Conservation (phyloP, 1,284 basidiomycete species). For the Irpex sp. region DNA sequence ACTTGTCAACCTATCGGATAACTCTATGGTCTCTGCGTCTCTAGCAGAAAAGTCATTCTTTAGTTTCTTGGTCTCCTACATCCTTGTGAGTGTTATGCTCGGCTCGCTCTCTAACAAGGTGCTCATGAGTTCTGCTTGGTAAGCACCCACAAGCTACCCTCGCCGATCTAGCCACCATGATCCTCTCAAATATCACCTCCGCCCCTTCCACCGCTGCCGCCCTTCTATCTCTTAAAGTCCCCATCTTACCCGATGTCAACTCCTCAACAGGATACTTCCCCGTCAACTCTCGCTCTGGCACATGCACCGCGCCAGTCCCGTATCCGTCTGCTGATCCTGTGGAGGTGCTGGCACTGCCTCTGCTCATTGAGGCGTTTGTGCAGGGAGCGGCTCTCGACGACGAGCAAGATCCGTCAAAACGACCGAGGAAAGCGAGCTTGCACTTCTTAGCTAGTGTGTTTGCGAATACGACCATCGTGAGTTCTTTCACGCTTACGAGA, state of each 20-base stretch:
- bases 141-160: conserved; percentile 89
- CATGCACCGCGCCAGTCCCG: conserved; percentile 62
- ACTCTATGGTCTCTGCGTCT: conserved; percentile 63
- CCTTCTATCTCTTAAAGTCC: conserved; percentile 67
- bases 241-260: conserved; percentile 52
- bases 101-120: neutral
- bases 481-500: conserved; percentile 19
- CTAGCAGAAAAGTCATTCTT: conserved; percentile 79
- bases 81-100: conserved; percentile 62
- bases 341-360: conserved; percentile 64
- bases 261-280: conserved; percentile 54
- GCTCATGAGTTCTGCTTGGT: neutral
- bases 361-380: conserved; percentile 85
- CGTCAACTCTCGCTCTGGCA: conserved; percentile 71
- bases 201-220: conserved; percentile 68
- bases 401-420: conserved; percentile 41
- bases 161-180: conserved; percentile 94
- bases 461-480: conserved; percentile 82
- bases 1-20: conserved; percentile 92
- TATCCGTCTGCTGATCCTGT: conserved; percentile 54
- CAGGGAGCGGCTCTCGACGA: conserved; percentile 60
- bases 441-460: conserved; percentile 92
- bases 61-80: conserved; percentile 86
- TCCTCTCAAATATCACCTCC: conserved; percentile 91
- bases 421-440: conserved; percentile 69